Percentiles rank a stretch among this genome's conserved stretches.
Evolutionary conservation across 75 land plant species (phyloP).

Genomic region (Selaginella tamariscina): DNA sequence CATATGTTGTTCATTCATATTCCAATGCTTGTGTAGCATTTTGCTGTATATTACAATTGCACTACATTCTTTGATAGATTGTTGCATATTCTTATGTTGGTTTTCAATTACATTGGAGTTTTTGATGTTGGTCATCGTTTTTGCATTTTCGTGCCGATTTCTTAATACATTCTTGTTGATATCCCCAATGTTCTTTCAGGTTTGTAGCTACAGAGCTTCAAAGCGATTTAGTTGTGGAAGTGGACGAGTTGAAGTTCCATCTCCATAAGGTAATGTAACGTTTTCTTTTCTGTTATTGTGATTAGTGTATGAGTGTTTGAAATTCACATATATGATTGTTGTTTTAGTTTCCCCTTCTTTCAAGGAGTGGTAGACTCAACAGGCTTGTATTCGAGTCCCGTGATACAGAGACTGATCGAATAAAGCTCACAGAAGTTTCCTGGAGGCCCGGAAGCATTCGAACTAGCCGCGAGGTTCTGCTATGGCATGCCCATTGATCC

Average conservation of each 20-base stretch:
- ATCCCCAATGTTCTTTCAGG: conserved; percentile 40
- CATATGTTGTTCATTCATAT: not conserved
- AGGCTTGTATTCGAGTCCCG: conserved; percentile 14
- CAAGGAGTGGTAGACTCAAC: conserved; percentile 19
- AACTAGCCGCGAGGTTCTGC: conserved; percentile 76
- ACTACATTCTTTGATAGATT: too few species aligned
- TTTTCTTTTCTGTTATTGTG: not conserved
- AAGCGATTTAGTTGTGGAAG: conserved; percentile 57
- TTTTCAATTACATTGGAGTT: too few species aligned
- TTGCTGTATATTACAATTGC: too few species aligned
- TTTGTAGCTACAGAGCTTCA: conserved; percentile 60
- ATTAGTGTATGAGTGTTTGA: too few species aligned
- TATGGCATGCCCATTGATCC: conserved; percentile 67
- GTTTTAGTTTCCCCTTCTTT: conserved; percentile 23
- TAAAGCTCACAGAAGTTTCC: conserved; percentile 38
- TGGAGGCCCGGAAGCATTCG: conserved; percentile 66
- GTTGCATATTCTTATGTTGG: too few species aligned
- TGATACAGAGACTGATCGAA: conserved; percentile 14
- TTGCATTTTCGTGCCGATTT: too few species aligned
- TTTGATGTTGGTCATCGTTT: too few species aligned
- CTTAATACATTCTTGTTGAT: too few species aligned
- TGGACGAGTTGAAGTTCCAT: conserved; percentile 47
- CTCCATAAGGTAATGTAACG: conserved; percentile 52
- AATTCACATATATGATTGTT: too few species aligned
- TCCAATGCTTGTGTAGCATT: not conserved